These are phyloP conservation scores for Tolypocladium capitatum DNA, from an alignment of 2,329 filamentous ascomycete species.

Conservation along the genomic window DNA sequence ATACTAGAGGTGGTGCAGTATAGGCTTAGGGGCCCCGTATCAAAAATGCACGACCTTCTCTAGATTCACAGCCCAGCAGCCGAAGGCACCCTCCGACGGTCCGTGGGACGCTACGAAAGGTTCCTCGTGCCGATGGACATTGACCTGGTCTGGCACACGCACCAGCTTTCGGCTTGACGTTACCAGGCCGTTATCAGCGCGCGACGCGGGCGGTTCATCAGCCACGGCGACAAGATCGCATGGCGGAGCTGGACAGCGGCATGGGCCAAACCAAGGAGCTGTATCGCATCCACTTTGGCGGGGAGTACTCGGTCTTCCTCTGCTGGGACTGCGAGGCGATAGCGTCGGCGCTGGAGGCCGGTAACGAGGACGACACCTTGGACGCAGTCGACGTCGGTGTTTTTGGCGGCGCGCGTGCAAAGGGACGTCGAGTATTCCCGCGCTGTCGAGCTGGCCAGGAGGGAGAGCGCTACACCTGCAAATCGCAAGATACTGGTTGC, in stretches of 20 bases:
- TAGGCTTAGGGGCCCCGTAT: too few species aligned
- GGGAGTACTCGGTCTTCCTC: conserved; percentile 6
- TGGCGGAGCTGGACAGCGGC: conserved; percentile 4
- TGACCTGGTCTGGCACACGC: not conserved
- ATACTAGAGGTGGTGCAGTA: too few species aligned
- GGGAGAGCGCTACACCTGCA: not conserved
- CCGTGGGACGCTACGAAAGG: too few species aligned
- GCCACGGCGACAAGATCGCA: conserved; percentile 10
- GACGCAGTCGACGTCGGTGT: not conserved
- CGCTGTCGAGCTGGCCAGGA: not conserved
- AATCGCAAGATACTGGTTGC: not conserved
- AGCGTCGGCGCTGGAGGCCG: conserved; percentile 6
- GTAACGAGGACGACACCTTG: conserved; percentile 1
- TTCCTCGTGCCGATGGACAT: too few species aligned
- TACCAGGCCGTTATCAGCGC: not conserved
- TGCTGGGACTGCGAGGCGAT: conserved; percentile 11
- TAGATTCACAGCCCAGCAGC: too few species aligned
- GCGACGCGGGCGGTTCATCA: not conserved
- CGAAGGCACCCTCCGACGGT: too few species aligned
- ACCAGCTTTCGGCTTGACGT: not conserved
- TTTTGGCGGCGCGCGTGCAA: not conserved
- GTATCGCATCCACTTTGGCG: conserved; percentile 7
- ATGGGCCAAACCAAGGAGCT: conserved; percentile 6
- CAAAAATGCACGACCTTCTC: too few species aligned
- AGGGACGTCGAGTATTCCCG: not conserved